phyloP scores from a whole-genome alignment of 306 rosid genomes.

The Sphenostylis stenocarpa region DNA sequence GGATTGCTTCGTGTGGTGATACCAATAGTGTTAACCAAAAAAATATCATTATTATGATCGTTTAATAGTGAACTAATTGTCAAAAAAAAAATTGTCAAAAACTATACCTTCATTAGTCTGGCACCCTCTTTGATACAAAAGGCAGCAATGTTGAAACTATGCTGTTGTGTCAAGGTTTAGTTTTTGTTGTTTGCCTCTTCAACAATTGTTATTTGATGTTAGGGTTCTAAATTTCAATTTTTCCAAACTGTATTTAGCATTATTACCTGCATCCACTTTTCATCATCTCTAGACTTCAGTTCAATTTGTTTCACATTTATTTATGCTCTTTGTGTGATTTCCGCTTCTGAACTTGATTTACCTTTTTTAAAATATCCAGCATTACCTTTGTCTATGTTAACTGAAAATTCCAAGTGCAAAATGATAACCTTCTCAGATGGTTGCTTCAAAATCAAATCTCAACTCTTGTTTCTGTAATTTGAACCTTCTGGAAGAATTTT shows the following conservation, averaged over 20 bases:
- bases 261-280: not conserved
- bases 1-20: no score
- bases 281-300: not conserved
- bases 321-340: not conserved
- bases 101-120: no score
- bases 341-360: not conserved
- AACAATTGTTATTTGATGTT: not conserved
- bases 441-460: not conserved
- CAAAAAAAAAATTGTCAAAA: no score
- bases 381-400: not conserved
- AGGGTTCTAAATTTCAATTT: not conserved
- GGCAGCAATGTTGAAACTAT: no score
- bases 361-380: no score
- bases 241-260: not conserved
- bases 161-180: not conserved
- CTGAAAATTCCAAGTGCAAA: not conserved
- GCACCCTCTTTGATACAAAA: no score
- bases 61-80: no score
- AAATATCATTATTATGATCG: no score
- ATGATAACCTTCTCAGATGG: not conserved
- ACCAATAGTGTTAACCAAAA: no score
- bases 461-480: not conserved
- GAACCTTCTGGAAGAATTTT: not conserved
- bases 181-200: not conserved
- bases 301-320: not conserved